These are phyloP conservation scores for Cenchrus americanus DNA, from an alignment of 176 grass and related monocot genomes.

Conservation along the genomic window DNA sequence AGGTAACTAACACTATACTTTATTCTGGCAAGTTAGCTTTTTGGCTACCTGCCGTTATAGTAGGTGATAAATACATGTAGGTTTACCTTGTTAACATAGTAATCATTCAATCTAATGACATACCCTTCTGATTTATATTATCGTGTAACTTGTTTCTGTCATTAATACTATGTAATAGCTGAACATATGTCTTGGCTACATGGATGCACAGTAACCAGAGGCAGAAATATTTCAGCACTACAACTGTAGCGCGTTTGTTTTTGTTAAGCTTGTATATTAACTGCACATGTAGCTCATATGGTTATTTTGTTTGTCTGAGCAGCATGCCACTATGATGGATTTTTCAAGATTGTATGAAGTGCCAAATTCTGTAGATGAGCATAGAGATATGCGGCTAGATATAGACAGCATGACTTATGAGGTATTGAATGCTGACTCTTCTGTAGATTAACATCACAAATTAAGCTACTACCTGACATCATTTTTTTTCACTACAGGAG, in stretches of 20 bases:
- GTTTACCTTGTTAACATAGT: constrained; percentile 19
- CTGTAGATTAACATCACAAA: neutral
- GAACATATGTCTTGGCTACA: constrained; percentile 18
- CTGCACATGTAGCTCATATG: constrained; percentile 16
- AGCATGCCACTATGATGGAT: constrained; percentile 55
- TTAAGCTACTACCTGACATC: constrained; percentile 23
- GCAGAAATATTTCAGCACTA: neutral
- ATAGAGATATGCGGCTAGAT: constrained; percentile 76
- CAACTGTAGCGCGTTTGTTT: constrained; percentile 35
- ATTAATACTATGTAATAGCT: constrained; percentile 11
- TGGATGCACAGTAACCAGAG: neutral
- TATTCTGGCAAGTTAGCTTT: neutral
- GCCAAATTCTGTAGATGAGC: constrained; percentile 61
- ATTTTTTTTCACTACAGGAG: constrained; percentile 51
- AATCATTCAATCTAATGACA: neutral
- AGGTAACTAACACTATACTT: constrained; percentile 44
- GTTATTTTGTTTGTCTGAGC: constrained; percentile 41
- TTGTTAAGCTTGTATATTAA: constrained; percentile 17
- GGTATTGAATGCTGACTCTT: constrained; percentile 43
- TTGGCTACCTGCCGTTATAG: constrained; percentile 2
- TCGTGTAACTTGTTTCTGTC: constrained; percentile 7
- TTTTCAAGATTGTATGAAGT: constrained; percentile 55
- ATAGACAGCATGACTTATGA: constrained; percentile 80
- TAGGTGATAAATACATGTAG: neutral
- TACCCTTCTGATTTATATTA: constrained; percentile 8